Conservation (phyloP, 1,139 yeast genomes). For the Groenewaldozyma auringiensis region DNA sequence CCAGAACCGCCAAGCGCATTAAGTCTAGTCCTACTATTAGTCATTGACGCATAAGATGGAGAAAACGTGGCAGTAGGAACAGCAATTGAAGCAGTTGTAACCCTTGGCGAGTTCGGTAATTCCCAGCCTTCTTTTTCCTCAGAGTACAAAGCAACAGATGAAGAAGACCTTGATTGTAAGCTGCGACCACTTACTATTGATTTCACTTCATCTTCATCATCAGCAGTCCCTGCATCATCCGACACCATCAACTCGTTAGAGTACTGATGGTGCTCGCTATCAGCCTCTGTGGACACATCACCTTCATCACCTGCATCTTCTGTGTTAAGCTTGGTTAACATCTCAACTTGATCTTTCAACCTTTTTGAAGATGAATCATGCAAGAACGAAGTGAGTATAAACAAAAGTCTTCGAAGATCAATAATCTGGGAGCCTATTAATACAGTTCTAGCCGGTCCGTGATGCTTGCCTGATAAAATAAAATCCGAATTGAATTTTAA, state of each 20-base stretch:
- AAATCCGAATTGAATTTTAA: slow-evolving; percentile 14
- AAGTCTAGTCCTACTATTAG: background rate
- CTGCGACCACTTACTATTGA: background rate
- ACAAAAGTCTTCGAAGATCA: slow-evolving; percentile 20
- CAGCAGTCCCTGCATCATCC: background rate
- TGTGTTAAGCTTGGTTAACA: background rate
- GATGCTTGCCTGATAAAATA: background rate
- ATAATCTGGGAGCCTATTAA: slow-evolving; percentile 21
- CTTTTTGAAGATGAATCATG: slow-evolving; percentile 13
- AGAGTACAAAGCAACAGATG: background rate
- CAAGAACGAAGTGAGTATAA: slow-evolving; percentile 21
- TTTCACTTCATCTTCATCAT: background rate
- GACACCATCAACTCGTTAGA: background rate
- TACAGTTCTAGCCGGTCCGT: slow-evolving; percentile 20
- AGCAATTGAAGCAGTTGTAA: slow-evolving; percentile 1
- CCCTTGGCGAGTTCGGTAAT: slow-evolving; percentile 15
- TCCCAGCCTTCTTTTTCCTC: slow-evolving; percentile 22
- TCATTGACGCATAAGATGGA: background rate
- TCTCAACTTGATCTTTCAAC: background rate
- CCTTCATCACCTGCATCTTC: slow-evolving; percentile 2
- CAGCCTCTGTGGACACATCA: background rate
- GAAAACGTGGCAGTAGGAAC: background rate
- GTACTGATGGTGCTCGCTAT: background rate
- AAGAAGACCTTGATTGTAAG: background rate
- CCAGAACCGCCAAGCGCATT: background rate